phyloP scores from a whole-genome alignment of 495 filamentous ascomycete genomes.

The Diplogelasinospora grovesii region DNA sequence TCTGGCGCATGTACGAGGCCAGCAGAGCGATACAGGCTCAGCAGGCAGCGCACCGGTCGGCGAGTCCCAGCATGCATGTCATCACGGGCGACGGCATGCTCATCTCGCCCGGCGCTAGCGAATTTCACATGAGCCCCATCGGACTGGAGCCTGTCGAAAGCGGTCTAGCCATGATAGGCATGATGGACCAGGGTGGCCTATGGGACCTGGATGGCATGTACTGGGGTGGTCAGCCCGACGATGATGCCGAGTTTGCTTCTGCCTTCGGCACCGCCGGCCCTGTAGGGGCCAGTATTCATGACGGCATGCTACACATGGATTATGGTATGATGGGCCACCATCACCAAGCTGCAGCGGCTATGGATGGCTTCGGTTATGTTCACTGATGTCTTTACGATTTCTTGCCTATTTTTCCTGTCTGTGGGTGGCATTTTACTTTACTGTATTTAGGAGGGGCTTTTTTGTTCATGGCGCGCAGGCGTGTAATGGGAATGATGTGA shows the following conservation, averaged over 20 bases:
- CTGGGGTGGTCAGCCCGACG: slow-evolving; percentile 36
- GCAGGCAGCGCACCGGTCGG: slow-evolving; percentile 26
- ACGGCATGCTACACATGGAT: slow-evolving; percentile 23
- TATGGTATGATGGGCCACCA: slow-evolving; percentile 20
- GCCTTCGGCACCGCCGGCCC: slow-evolving; percentile 15
- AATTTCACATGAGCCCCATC: slow-evolving; percentile 44
- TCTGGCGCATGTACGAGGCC: slow-evolving; percentile 65
- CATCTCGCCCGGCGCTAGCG: slow-evolving; percentile 24
- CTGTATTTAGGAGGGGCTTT: neutral
- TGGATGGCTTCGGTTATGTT: slow-evolving; percentile 18
- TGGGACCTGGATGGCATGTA: slow-evolving; percentile 53
- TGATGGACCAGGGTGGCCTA: slow-evolving; percentile 47
- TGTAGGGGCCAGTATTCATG: slow-evolving; percentile 10
- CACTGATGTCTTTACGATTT: slow-evolving; percentile 8
- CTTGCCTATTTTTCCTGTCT: neutral
- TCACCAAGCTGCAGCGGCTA: slow-evolving; percentile 11
- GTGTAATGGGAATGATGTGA: no score
- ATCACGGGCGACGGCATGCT: slow-evolving; percentile 31
- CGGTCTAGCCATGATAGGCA: slow-evolving; percentile 46
- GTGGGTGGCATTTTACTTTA: neutral
- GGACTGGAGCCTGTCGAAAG: slow-evolving; percentile 43
- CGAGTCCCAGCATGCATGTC: slow-evolving; percentile 30
- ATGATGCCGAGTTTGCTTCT: slow-evolving; percentile 22
- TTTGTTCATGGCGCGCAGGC: neutral
- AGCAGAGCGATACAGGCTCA: slow-evolving; percentile 32